These are phyloP conservation scores for Penicillium sp. DNA, from an alignment of 2,329 filamentous ascomycete species.

Conservation along the genomic window DNA sequence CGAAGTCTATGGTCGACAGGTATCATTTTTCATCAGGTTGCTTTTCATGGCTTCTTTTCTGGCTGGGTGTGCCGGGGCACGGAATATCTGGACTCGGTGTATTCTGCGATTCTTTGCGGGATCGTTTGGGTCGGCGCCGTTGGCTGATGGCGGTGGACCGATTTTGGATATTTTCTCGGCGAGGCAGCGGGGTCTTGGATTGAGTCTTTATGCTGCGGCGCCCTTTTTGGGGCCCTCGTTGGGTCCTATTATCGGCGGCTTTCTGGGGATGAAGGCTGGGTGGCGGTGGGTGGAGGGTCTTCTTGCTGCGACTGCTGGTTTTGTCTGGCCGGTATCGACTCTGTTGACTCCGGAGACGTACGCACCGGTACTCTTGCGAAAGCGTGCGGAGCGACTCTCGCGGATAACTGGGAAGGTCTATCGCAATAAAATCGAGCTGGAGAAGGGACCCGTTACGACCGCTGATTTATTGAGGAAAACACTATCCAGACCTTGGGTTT, in stretches of 20 bases:
- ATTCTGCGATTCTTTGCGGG: constrained; percentile 18
- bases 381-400: constrained; percentile 8
- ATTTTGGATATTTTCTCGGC: constrained; percentile 17
- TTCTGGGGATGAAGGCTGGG: constrained; percentile 17
- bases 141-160: constrained; percentile 14
- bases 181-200: constrained; percentile 13
- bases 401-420: constrained; percentile 9
- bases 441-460: constrained; percentile 7
- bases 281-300: constrained; percentile 20
- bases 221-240: constrained; percentile 15
- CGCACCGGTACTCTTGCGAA: constrained; percentile 15
- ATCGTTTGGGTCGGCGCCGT: constrained; percentile 11
- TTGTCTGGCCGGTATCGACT: constrained; percentile 12
- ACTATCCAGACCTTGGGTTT: constrained; percentile 14
- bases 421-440: neutral
- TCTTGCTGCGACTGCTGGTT: constrained; percentile 11
- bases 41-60: constrained; percentile 9
- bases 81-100: constrained; percentile 15
- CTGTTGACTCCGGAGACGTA: constrained; percentile 21
- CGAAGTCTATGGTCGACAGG: constrained; percentile 15
- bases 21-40: constrained; percentile 16
- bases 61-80: constrained; percentile 14
- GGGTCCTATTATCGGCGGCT: constrained; percentile 17
- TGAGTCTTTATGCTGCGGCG: constrained; percentile 14
- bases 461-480: neutral